Evolutionary conservation across 2,329 filamentous ascomycete species (phyloP), one percentile per base, ranked within the genome.

Genomic region (Byssochlamys sp.): DNA sequence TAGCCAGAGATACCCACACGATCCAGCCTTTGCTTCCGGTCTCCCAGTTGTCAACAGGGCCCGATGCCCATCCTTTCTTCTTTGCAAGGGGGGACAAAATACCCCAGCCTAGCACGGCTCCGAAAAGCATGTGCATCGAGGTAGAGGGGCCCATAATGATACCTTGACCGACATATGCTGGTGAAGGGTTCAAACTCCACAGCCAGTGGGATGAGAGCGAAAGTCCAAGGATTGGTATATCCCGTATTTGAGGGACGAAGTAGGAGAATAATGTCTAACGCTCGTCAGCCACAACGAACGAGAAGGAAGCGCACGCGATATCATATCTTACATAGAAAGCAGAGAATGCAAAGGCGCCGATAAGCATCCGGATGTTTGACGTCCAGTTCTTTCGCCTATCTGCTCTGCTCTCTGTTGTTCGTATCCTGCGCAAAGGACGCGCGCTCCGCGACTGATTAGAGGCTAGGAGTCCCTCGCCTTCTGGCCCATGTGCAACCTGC

Each of bases 81-180:
- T 96, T 96, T 3, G 94, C 91, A 6, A 97, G 73, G 1, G 94
- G 94, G 2, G 91, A 96, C 1, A 99, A 79, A 4, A 97, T 71
- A 0, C 85, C 94, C 94, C 94, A 99, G 27, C 94, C 94, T 9
- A 96, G 68, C 14, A 95, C 71, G 2, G 94, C 91, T 4, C 94
- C 94, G 2, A 97, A 76, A 0, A 96, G 81, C 94, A 99, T 99
- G 65, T 97, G 92, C 55, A 95, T 80, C 2, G 92, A 97, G 0
- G 94, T 99, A 45, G 90, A 87, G 3, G 92, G 89, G 0, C 94
- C 94, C 94, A 99, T 99, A 67, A 99, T 97, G 61, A 99, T 95
- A 10, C 94, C 94, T 74, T 99, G 94, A 0, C 94, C 94, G 27
- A 97, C 85, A 70, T 99, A 99, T 2, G 94, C 94, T n/a, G 95